phyloP scores from a whole-genome alignment of 306 rosid genomes.

The Neltuma alba region DNA sequence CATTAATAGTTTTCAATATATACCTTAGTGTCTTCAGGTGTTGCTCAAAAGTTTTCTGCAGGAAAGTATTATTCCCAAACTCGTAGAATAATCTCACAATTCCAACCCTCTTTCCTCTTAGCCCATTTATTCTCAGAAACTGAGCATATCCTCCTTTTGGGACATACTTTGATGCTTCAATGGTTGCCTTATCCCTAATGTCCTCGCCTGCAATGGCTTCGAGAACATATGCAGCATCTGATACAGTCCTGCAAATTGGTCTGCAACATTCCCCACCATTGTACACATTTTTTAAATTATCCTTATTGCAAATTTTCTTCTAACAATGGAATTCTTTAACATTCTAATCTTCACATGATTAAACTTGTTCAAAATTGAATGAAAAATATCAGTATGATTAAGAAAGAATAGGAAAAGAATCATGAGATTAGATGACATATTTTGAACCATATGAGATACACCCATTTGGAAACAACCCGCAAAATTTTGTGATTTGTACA shows the following conservation, averaged over 20 bases:
- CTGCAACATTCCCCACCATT: conserved; percentile 39
- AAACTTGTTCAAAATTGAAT: neutral
- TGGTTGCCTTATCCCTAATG: conserved; percentile 44
- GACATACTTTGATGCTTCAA: conserved; percentile 49
- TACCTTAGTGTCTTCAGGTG: conserved; percentile 64
- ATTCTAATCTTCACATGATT: neutral
- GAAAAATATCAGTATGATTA: neutral
- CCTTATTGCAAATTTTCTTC: neutral
- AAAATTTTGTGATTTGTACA: neutral
- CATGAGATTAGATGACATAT: neutral
- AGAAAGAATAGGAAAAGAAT: neutral
- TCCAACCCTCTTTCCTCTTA: conserved; percentile 65
- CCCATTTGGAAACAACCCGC: neutral
- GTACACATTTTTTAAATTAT: neutral
- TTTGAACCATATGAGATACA: neutral
- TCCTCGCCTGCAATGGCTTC: conserved; percentile 60
- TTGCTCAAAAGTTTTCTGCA: conserved; percentile 35
- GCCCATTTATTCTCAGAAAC: conserved; percentile 48
- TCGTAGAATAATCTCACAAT: conserved; percentile 36
- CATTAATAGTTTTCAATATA: conserved; percentile 14
- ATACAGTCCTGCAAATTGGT: conserved; percentile 68
- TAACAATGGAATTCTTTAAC: neutral
- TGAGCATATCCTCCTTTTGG: conserved; percentile 62
- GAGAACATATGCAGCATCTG: conserved; percentile 72
- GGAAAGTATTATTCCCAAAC: conserved; percentile 31